Evolutionary conservation across 2,329 filamentous ascomycete genomes (phyloP), one percentile per base, ranked within the genome.

Genomic region (Hortaea werneckii): DNA sequence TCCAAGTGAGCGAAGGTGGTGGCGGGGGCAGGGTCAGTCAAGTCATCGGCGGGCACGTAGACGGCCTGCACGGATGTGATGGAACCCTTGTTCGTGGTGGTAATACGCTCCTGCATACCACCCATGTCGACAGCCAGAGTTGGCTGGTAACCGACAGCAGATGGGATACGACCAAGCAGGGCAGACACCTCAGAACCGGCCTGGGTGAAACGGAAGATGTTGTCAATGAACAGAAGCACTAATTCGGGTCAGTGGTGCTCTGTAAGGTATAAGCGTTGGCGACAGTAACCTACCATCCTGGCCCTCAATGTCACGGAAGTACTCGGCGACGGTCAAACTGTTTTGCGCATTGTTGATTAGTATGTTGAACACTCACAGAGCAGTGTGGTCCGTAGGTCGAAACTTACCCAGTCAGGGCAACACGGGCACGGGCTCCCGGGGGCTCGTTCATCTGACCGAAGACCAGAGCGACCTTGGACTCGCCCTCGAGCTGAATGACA

Each of bases 391-490:
- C 20, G 20, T 2, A 20, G 20, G 20, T 20, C 20, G 20, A 20
- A 35, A 35, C 46, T 48, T 48, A 53, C 49, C 41, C 90, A 70
- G 92, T 98, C 67, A 98, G 84, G 65, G 92, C 92, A 66, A 98
- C 92, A 94, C 92, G 90, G 69, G 92, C 92, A 88, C 92, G 92
- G 68, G 92, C 92, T 80, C 92, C 92, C 56, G 92, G 92, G 71
- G 92, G 92, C 79, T 98, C 92, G 82, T 98, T 98, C 92, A 98
- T 98, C 80, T 98, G 92, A 80, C 92, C 92, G 77, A 98, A 98
- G 61, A 98, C 92, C 61, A 98, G 78, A 56, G 92, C 87, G 78
- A 96, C 92, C 85, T 98, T 98, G 72, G 92, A 96, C 66, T 95
- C 90, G 74, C 92, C 92, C 58, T 98, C 92, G 59, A 98, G 87